Base-by-base conservation (phyloP, 1,284 basidiomycete genomes). In the Cryptococcus deneoformans region DNA sequence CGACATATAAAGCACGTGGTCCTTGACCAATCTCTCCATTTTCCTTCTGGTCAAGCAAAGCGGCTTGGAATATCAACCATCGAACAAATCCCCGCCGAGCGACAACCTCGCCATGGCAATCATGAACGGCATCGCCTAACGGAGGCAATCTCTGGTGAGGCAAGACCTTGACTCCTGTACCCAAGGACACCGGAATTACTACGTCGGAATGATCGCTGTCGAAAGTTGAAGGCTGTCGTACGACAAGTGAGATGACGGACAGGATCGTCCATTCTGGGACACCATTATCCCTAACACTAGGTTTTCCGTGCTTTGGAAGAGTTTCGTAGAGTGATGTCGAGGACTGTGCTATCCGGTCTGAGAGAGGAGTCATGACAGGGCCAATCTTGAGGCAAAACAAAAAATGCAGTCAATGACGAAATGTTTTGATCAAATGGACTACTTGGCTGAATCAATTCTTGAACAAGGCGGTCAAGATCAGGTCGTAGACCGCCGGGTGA, bases 21-120 rank as follows among this genome's bases (percentile, higher is more conserved):
- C 7, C 84, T 77, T 45, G 72, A 1, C 44, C 47, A 2, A 12
- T 59, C 6, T 88, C 80, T 71, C 94, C 87, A 52, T 86, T 37
- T 16, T 43, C 29, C 9, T 9, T 49, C 6, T 34, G 20, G 5
- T 16, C 36, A 36, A 52, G 35, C 8, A 59, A 46, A 9, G 16
- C 29, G 9, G 54, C 51, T 46, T 61, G 60, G 34, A 46, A 83
- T 34, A 92, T 72, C 47, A 93, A 77, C 90, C 90, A 97, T n/a
- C 85, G 82, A 40, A 88, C 72, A 1, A 88, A 86, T 2, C 87
- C 87, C 16, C 94, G 82, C 35, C 90, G 82, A 0, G 91, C 90
- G 12, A 96, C 81, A 14, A 95, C 83, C 75, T 97, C 93, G 3
- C 93, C 94, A 73, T 97, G 93, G 50, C 84, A 86, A 69, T 97